Conservation (phyloP, 148 eudicot genomes). For the Rhododendron ferrugineum region DNA sequence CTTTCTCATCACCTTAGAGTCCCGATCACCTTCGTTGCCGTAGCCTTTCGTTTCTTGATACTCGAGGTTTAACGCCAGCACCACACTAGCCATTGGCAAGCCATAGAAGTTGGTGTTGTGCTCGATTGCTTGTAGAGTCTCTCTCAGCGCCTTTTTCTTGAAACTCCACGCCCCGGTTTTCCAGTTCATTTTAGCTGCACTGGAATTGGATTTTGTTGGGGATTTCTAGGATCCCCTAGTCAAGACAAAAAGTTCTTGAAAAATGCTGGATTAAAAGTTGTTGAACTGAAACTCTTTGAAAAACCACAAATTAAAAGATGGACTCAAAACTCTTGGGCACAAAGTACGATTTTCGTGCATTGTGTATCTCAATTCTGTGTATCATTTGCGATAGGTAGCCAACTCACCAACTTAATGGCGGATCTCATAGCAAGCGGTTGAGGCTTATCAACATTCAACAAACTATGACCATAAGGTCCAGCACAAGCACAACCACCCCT, state of each 20-base stretch:
- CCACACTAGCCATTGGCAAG: constrained; percentile 9
- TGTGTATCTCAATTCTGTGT: not conserved
- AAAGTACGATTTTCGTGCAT: not conserved
- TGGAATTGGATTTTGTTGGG: no score
- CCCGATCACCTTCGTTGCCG: not conserved
- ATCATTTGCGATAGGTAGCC: not conserved
- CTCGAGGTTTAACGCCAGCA: constrained; percentile 7
- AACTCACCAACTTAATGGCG: constrained; percentile 21
- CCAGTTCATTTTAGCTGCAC: constrained; percentile 28
- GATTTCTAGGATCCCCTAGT: no score
- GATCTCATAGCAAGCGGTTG: constrained; percentile 32
- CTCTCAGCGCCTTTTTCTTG: constrained; percentile 18
- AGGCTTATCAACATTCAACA: constrained; percentile 30
- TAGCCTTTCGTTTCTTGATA: not conserved
- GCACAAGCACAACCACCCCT: constrained; percentile 62
- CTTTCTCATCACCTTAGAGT: not conserved
- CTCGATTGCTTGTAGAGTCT: constrained; percentile 10
- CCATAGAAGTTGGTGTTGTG: not conserved
- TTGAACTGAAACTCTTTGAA: no score
- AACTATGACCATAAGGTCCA: constrained; percentile 45
- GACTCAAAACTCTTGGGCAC: no score
- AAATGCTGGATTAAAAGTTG: no score
- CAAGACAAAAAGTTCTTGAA: no score
- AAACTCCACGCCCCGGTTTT: constrained; percentile 54
- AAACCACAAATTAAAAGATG: no score